These are phyloP conservation scores for Neonectria ditissima DNA, from an alignment of 2,329 filamentous ascomycete genomes.

Conservation along the genomic window DNA sequence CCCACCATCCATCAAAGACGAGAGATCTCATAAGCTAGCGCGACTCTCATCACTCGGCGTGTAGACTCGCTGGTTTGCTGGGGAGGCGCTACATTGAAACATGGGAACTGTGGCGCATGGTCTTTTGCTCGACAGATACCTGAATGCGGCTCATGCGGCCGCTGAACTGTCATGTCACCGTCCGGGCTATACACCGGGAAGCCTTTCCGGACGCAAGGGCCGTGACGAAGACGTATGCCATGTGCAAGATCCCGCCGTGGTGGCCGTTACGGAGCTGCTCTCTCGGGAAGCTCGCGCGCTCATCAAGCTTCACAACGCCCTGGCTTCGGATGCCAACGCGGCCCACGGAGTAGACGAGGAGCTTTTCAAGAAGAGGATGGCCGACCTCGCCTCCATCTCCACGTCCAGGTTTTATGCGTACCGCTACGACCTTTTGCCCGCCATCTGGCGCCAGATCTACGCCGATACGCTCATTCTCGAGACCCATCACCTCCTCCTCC, in stretches of 20 bases:
- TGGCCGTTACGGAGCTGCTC: conserved; percentile 46
- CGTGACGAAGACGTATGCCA: neutral
- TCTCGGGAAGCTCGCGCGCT: conserved; percentile 45
- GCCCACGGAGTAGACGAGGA: conserved; percentile 21
- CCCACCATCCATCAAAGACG: neutral
- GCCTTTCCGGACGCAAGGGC: neutral
- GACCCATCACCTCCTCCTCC: conserved; percentile 57
- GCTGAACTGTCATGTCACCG: neutral
- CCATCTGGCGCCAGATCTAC: conserved; percentile 77
- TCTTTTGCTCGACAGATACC: conserved; percentile 42
- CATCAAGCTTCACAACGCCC: conserved; percentile 37
- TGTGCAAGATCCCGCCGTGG: conserved; percentile 23
- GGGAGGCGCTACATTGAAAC: conserved; percentile 7
- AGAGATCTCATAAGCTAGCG: conserved; percentile 3
- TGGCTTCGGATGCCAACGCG: neutral
- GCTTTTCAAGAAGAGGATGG: conserved; percentile 58
- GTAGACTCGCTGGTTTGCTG: conserved; percentile 8
- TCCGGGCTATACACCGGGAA: neutral
- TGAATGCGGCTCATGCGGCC: conserved; percentile 38
- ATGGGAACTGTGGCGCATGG: conserved; percentile 38
- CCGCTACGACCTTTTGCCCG: conserved; percentile 73
- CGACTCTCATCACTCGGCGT: conserved; percentile 3
- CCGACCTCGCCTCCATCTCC: conserved; percentile 69
- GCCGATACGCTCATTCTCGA: conserved; percentile 76
- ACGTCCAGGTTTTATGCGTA: conserved; percentile 77